Percentiles rank a stretch among this genome's conserved stretches.
Conservation (phyloP, 768 basidiomycete species). For the Russula ochroleuca region DNA sequence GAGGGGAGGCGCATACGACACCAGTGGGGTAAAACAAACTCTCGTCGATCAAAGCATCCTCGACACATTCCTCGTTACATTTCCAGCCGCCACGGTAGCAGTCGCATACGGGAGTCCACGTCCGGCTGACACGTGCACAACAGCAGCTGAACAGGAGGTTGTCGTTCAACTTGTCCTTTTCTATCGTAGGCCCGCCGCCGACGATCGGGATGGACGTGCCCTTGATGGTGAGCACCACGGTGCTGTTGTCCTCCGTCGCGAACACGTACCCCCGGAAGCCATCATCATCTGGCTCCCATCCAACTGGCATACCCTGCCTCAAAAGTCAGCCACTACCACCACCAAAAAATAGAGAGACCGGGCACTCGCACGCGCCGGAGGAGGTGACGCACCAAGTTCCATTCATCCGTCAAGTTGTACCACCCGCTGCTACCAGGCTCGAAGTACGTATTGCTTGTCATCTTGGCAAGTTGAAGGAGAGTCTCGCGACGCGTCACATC, state of each 20-base stretch:
- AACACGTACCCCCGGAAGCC: constrained; percentile 94
- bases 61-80: constrained; percentile 78
- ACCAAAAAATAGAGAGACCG: neutral
- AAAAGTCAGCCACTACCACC: neutral
- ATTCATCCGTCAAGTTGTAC: constrained; percentile 69
- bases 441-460: constrained; percentile 90
- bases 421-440: constrained; percentile 57
- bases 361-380: neutral
- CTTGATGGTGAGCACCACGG: constrained; percentile 89
- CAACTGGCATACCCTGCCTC: constrained; percentile 64
- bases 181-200: constrained; percentile 75
- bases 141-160: constrained; percentile 94
- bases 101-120: constrained; percentile 89
- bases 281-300: constrained; percentile 85
- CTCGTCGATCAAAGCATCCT: constrained; percentile 72
- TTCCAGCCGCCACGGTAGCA: constrained; percentile 73
- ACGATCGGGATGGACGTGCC: constrained; percentile 79
- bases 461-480: constrained; percentile 82
- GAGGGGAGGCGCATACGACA: constrained; percentile 47
- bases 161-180: constrained; percentile 92
- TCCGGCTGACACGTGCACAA: constrained; percentile 88
- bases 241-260: constrained; percentile 73
- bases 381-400: constrained; percentile 47
- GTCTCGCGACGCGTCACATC: constrained; percentile 74
- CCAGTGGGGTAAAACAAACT: constrained; percentile 86